A percentile compares a stretch with the other conserved stretches of the same genome.
These are phyloP conservation scores for Xylona heveae DNA, from an alignment of 495 filamentous ascomycete genomes.

Conservation along the genomic window DNA sequence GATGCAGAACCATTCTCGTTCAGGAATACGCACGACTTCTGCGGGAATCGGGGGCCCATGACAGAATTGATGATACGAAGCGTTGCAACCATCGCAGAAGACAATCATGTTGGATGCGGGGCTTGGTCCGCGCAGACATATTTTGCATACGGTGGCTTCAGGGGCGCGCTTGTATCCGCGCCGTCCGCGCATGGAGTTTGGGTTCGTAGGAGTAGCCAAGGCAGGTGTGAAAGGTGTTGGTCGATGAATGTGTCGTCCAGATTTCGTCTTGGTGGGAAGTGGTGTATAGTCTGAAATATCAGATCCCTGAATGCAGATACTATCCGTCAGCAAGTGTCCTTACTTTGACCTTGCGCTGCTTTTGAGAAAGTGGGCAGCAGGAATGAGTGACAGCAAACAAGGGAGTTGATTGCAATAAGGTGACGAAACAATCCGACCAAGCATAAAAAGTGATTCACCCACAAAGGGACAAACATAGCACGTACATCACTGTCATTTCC, in stretches of 20 bases:
- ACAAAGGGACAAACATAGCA: too few species aligned
- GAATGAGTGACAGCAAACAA: slow-evolving; percentile 1
- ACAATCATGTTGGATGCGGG: slow-evolving; percentile 71
- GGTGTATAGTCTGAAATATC: slow-evolving; percentile 29
- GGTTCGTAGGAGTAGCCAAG: slow-evolving; percentile 16
- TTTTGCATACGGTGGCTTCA: slow-evolving; percentile 37
- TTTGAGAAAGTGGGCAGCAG: neutral
- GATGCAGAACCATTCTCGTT: slow-evolving; percentile 59
- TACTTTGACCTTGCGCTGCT: too few species aligned
- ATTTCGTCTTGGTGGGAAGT: slow-evolving; percentile 51
- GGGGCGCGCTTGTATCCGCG: slow-evolving; percentile 13
- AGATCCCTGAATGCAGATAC: slow-evolving; percentile 10
- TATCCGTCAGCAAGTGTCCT: slow-evolving; percentile 3
- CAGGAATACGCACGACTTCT: slow-evolving; percentile 41
- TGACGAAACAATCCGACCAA: too few species aligned
- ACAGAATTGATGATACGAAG: slow-evolving; percentile 76
- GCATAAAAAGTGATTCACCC: too few species aligned
- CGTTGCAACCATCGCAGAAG: slow-evolving; percentile 83
- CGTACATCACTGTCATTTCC: slow-evolving; percentile 19
- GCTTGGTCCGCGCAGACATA: slow-evolving; percentile 58
- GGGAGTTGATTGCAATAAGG: slow-evolving; percentile 4
- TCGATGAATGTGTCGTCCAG: slow-evolving; percentile 60
- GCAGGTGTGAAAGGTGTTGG: slow-evolving; percentile 48
- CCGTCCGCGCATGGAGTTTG: slow-evolving; percentile 21
- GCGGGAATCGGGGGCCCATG: slow-evolving; percentile 64